A percentile compares a stretch with the other conserved stretches of the same genome.
phyloP scores from a whole-genome alignment of 23 red algal species.

The Cyanidiococcus yangmingshanensis region DNA sequence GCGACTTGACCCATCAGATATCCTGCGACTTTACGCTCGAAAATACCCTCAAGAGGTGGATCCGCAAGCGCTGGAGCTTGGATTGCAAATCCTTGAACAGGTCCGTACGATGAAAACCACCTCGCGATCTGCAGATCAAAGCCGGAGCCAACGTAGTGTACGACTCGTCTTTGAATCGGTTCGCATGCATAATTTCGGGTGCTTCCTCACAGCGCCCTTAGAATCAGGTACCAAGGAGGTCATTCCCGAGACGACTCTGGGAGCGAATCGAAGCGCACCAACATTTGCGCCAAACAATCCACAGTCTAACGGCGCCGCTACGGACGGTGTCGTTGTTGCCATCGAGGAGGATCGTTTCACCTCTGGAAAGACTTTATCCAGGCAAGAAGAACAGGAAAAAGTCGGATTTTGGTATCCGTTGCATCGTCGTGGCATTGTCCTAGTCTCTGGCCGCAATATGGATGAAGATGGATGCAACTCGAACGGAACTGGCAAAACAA shows the following conservation, averaged over 20 bases:
- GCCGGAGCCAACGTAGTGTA: constrained; percentile 27
- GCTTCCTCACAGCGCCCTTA: constrained; percentile 11
- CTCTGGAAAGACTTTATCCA: neutral
- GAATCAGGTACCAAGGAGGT: neutral
- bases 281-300: neutral
- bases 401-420: constrained; percentile 33
- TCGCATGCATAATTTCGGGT: constrained; percentile 43
- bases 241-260: neutral
- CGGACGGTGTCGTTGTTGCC: neutral
- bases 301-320: neutral
- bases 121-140: neutral
- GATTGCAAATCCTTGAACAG: constrained; percentile 33
- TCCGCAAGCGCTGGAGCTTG: constrained; percentile 15
- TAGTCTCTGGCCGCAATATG: constrained; percentile 32
- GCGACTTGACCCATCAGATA: constrained; percentile 14
- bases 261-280: too few species aligned
- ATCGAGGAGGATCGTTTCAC: neutral
- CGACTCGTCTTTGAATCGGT: constrained; percentile 36
- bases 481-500: constrained; percentile 65
- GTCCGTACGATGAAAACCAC: constrained; percentile 8
- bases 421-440: constrained; percentile 38
- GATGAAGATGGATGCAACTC: constrained; percentile 35
- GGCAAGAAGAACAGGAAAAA: neutral
- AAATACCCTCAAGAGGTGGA: constrained; percentile 27
- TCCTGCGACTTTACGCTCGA: constrained; percentile 36